Evolutionary conservation across 2,329 filamentous ascomycete species (phyloP).

Genomic region (Thelonectria discophora): DNA sequence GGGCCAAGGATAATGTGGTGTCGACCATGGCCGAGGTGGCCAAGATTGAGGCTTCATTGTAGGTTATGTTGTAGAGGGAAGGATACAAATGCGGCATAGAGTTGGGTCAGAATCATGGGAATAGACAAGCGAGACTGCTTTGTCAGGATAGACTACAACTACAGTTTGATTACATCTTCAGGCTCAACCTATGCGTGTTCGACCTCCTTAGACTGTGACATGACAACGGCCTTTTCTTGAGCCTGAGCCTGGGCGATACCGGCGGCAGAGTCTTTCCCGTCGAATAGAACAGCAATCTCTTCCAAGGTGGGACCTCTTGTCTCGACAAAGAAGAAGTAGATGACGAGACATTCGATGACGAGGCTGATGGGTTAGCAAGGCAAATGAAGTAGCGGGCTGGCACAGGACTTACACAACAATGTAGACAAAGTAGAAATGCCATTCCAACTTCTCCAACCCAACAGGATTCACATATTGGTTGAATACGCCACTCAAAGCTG

Average conservation of each 20-base stretch:
- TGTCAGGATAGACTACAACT: constrained; percentile 1
- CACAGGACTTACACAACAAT: constrained; percentile 34
- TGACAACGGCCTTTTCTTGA: constrained; percentile 23
- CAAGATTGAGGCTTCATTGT: constrained; percentile 49
- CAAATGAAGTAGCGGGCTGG: rapidly evolving
- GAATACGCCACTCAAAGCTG: constrained; percentile 36
- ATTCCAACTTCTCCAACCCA: constrained; percentile 33
- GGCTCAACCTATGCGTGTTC: constrained; percentile 27
- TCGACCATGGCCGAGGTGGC: constrained; percentile 53
- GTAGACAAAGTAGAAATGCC: constrained; percentile 36
- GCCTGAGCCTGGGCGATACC: constrained; percentile 34
- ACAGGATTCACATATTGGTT: constrained; percentile 41
- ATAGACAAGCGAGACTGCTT: not conserved
- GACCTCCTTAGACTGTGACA: constrained; percentile 26
- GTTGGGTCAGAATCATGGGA: not conserved
- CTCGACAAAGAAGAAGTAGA: constrained; percentile 42
- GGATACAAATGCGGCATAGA: not conserved
- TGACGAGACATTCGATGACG: constrained; percentile 36
- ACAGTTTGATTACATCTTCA: not conserved
- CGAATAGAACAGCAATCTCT: constrained; percentile 39
- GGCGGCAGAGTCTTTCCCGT: constrained; percentile 35
- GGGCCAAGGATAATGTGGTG: constrained; percentile 53
- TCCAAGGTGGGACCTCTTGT: constrained; percentile 36
- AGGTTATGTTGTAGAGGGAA: not conserved
- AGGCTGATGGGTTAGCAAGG: constrained; percentile 5